Evolutionary conservation across 768 basidiomycete genomes (phyloP), one percentile per base, ranked within the genome.

Genomic region (Suillus americanus): DNA sequence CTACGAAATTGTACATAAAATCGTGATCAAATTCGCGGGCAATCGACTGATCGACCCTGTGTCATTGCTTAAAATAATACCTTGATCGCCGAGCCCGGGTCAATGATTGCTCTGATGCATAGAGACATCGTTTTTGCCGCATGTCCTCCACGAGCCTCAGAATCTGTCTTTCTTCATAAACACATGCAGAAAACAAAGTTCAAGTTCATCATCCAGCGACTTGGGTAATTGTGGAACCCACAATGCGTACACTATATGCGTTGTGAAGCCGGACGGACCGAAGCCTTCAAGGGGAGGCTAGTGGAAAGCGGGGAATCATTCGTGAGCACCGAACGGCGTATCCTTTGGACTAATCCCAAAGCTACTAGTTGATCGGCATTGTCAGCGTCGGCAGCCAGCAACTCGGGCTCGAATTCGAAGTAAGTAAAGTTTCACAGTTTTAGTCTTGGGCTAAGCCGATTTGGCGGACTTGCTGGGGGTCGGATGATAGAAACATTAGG

Each of bases 1-100:
- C 46, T 25, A 18, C 54, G 23, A 55, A 62, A 37, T 55, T 53
- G 46, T 62, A 56, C 37, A 38, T 38, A 37, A 35, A 56, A 35
- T 57, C 25, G 10, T 62, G 37, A 56, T 14, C 40, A 38, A 62
- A 38, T 37, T n/a, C 35, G 6, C 23, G 25, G 54, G 33, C 50
- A 14, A 55, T 43, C 25, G 5, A 8, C 0, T 30, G 55, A 12
- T 25, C 10, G 60, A 56, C 50, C 50, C 43, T 61, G 60, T 33
- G 2, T 8, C 18, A 25, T 33, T 25, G 30, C 25, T 14, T 35
- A 8, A 35, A 35, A 35, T 1, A 35, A 35, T 35, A 9, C 8
- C 23, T 18, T 6, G 12, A 28, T 18, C 33, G 3, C 60, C n/a
- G 40, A 43, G 18, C n/a, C 28, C 16, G 25, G 28, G 50, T 18